Evolutionary conservation across 164 flowering plant genomes (phyloP), one percentile per base, ranked within the genome.

Genomic region (Euptelea pleiosperma): DNA sequence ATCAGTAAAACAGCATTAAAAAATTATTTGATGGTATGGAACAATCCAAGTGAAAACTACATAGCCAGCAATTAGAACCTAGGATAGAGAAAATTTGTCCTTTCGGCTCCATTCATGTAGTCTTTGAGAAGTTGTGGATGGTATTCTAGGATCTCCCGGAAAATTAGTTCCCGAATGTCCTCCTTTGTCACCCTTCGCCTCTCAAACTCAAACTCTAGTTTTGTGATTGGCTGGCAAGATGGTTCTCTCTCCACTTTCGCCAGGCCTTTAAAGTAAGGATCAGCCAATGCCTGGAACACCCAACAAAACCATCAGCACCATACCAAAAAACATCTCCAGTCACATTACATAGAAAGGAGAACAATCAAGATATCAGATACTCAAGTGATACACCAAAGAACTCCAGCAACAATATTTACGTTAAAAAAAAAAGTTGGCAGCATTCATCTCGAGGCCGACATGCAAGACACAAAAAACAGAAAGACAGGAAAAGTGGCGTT

Each of bases 171-270:
- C 14, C 91, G 60, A 16, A 91, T 75, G 58, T 91, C 98, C 55
- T 91, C 98, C 67, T 89, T 91, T 28, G 96, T 82, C 15, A 83
- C 84, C 61, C 86, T 78, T 47, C 91, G 68, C 69, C 94, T 84
- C 78, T 91, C 98, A 77, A 91, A 91, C 64, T 91, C 98, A 65
- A 91, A 91, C 69, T 91, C 98, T 74, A 91, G 72, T 63, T 88
- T 91, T 37, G 88, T 69, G 42, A 88, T 84, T 39, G 91, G 96
- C 51, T 81, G 95, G 62, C 91, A 81, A n/a, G 93, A 88, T 25
- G 96, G 98, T 66, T 91, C 98, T 56, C 96, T 80, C 63, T 91
- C 96, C 43, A 82, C 84, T 62, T 73, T 87, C 11, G 96, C 70
- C 54, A 91, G 71, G 59, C 96, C 95, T 67, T 83, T 84, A 60